Evolutionary conservation across 176 grass and related monocot species (phyloP).

Genomic region (Cymbopogon citratus): DNA sequence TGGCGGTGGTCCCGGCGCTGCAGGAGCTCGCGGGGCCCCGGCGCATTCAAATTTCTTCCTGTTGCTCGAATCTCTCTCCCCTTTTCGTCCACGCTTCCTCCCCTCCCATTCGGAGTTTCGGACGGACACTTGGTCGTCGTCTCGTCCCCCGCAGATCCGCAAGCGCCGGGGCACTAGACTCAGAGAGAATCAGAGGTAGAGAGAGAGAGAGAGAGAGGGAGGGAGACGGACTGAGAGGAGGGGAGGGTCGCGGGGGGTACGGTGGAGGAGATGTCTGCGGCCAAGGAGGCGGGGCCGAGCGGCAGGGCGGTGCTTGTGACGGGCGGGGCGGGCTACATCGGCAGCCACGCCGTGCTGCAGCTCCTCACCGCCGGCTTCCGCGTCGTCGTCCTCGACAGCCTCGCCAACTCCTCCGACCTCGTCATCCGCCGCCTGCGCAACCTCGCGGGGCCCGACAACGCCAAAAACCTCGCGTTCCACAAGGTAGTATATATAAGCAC

Average conservation of each 20-base stretch:
- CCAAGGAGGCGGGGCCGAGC: conserved; percentile 7
- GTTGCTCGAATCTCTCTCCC: not conserved
- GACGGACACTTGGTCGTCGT: conserved; percentile 1
- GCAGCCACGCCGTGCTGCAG: conserved; percentile 91
- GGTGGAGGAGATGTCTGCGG: not conserved
- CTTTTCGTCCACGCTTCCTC: not conserved
- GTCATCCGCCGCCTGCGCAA: conserved; percentile 56
- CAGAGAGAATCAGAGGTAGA: no score
- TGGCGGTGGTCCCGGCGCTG: no score
- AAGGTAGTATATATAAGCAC: conserved; percentile 12
- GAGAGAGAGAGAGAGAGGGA: no score
- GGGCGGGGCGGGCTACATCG: conserved; percentile 89
- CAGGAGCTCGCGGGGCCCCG: no score
- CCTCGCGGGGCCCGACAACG: conserved; percentile 53
- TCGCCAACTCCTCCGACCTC: conserved; percentile 73
- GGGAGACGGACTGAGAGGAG: not conserved
- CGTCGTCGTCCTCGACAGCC: conserved; percentile 74
- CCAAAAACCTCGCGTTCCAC: conserved; percentile 51
- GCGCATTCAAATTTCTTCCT: conserved; percentile 40
- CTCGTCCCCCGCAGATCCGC: conserved; percentile 28
- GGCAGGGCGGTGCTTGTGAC: conserved; percentile 75
- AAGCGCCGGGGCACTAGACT: not conserved
- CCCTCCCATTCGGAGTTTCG: not conserved
- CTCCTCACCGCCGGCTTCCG: conserved; percentile 59
- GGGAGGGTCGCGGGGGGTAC: not conserved